phyloP scores from a whole-genome alignment of 495 filamentous ascomycete genomes.

The Cercophora scortea region DNA sequence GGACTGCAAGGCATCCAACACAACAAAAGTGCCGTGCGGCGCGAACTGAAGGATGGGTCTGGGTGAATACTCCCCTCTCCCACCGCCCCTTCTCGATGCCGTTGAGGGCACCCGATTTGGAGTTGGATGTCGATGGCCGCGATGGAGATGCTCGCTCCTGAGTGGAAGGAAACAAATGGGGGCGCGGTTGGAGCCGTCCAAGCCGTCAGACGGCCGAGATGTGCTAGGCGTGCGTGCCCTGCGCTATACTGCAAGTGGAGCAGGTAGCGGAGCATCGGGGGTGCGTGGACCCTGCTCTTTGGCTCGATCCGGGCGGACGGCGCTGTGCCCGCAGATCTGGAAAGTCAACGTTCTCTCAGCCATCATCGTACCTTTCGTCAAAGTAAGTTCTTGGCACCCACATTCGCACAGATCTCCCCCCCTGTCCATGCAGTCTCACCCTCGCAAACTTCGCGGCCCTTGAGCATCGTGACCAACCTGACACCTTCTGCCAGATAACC shows the following conservation, averaged over 20 bases:
- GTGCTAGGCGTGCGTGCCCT: too few relatives aligned
- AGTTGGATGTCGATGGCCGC: too few relatives aligned
- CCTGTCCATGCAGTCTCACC: conserved; percentile 2
- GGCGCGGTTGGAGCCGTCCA: neutral
- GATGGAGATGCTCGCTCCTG: neutral
- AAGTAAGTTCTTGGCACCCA: conserved; percentile 2
- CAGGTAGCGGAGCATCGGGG: neutral
- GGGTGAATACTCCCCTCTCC: too few relatives aligned
- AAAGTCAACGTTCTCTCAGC: conserved; percentile 1
- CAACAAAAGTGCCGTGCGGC: too few relatives aligned
- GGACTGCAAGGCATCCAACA: too few relatives aligned
- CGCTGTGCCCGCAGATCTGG: conserved; percentile 2
- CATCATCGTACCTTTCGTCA: neutral
- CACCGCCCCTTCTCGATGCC: too few relatives aligned
- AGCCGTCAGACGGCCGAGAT: neutral
- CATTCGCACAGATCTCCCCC: conserved; percentile 1
- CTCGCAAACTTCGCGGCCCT: neutral
- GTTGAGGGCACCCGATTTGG: too few relatives aligned
- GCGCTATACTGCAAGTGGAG: neutral
- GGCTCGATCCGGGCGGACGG: conserved; percentile 3
- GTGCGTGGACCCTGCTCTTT: conserved; percentile 6
- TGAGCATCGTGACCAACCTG: too few relatives aligned
- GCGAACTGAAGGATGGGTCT: too few relatives aligned
- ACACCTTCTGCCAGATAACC: too few relatives aligned
- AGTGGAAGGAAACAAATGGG: neutral